Percentiles rank a stretch among this genome's conserved stretches.
Evolutionary conservation across 2,329 filamentous ascomycete species (phyloP).

Genomic region (Phaeosphaeriaceae sp.): DNA sequence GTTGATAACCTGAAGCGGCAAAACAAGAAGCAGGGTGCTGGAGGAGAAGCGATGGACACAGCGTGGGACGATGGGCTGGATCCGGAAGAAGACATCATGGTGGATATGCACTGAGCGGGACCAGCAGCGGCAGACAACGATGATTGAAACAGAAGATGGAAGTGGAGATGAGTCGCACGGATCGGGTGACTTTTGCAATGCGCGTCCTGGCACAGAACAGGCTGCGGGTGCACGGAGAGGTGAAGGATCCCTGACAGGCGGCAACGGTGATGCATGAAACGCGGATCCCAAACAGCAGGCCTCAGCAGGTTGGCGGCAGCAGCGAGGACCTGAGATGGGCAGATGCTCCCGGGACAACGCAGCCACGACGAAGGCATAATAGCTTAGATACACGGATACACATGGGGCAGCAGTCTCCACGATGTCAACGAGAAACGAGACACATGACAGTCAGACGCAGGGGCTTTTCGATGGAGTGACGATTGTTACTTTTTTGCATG

Average conservation of each 20-base stretch:
- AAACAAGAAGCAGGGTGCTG: constrained; percentile 50
- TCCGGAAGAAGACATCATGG: constrained; percentile 51
- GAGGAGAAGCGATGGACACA: constrained; percentile 47
- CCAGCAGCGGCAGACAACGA: neutral
- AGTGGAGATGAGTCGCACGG: neutral
- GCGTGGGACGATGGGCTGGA: constrained; percentile 44
- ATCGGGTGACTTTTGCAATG: neutral
- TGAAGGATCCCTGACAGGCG: constrained; percentile 27
- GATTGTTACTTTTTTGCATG: neutral
- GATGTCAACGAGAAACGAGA: constrained; percentile 1
- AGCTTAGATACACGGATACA: neutral
- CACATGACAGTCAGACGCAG: neutral
- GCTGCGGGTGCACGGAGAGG: constrained; percentile 5
- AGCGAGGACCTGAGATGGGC: neutral
- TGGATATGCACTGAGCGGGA: constrained; percentile 37
- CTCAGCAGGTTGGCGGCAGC: neutral
- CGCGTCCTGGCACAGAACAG: neutral
- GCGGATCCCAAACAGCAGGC: constrained; percentile 19
- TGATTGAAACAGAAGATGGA: neutral
- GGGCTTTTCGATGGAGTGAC: neutral
- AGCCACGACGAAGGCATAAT: neutral
- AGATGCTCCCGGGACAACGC: neutral
- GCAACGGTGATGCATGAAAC: constrained; percentile 42
- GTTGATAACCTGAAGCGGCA: constrained; percentile 61
- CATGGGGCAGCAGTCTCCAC: neutral